Base-by-base conservation (phyloP, 1,284 basidiomycete species). In the Ustilago esculenta region DNA sequence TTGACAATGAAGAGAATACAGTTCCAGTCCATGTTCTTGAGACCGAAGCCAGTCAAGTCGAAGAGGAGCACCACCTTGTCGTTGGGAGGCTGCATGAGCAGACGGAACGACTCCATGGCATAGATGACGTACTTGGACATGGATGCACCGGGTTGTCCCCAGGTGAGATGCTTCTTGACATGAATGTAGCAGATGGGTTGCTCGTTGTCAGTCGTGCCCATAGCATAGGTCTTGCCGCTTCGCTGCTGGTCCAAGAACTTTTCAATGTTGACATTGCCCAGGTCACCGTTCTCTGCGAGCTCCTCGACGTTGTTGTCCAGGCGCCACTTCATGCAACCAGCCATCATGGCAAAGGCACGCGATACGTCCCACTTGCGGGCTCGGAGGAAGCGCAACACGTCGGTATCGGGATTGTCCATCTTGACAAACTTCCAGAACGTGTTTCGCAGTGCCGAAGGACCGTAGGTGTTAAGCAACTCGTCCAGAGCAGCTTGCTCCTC, bases 331-430 rank as follows among this genome's bases (percentile, higher is more conserved):
- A 80, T 53, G 54, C 77, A 74, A 4, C 59, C 58, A 35, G 73
- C 78, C 45, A 83, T 71, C 83, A 83, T 83, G 25, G 82, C 82
- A 40, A 82, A 74, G 14, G 81, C 83, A 10, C 82, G 81, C 14
- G 72, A 69, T 1, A 79, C 73, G 39, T 82, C 79, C 82, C 82
- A 83, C 69, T 77, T 77, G 35, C 83, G 75, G 2, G 82, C 83
- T 36, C 83, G 77, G 2, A 83, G 59, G 72, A 83, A 83, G 21
- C 82, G 77, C 23, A 83, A 74, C 53, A 80, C 67, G 34, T 77
- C 66, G 35, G 77, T 78, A 48, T 79, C 70, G 9, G 79, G 68
- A 64, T 76, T 57, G 59, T 80, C 76, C 51, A 72, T 65, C 50
- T 77, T 77, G 61, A 73, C 67, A 25, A 83, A 81, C 29, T 77